These are phyloP conservation scores for Arxiozyma heterogenica DNA, from an alignment of 1,139 yeast genomes.

Conservation along the genomic window DNA sequence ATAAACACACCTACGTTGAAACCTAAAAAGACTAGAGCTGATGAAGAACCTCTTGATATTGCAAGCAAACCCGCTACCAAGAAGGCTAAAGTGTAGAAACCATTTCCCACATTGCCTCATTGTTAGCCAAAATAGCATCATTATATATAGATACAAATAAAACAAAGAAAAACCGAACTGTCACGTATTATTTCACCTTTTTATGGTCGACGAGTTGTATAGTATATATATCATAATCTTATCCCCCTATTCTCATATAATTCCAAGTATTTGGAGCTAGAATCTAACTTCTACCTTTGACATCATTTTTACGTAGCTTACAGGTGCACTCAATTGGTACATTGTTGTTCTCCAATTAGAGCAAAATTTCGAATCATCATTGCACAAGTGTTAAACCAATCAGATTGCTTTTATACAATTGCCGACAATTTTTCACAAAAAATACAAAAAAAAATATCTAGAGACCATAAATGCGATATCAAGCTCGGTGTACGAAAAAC, in stretches of 20 bases:
- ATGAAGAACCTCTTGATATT: constrained; percentile 13
- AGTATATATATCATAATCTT: too few species aligned
- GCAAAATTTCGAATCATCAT: background rate
- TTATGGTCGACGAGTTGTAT: background rate
- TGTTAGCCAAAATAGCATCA: background rate
- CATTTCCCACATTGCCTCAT: background rate
- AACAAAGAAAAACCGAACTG: too few species aligned
- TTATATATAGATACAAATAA: too few species aligned
- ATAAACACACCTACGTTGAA: constrained; percentile 37
- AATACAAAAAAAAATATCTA: background rate
- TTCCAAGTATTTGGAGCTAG: too few species aligned
- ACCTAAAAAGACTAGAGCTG: constrained; percentile 21
- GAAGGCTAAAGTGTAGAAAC: constrained; percentile 5
- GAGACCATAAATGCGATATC: too few species aligned
- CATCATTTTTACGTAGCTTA: background rate
- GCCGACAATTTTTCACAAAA: background rate
- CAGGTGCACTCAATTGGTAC: background rate
- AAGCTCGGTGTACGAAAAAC: background rate
- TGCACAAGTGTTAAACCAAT: background rate
- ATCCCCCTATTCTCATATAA: too few species aligned
- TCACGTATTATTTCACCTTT: background rate
- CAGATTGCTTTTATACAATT: background rate
- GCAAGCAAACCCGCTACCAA: constrained; percentile 9
- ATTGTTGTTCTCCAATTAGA: background rate
- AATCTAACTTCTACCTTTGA: background rate